Base-by-base conservation (phyloP, 2,329 filamentous ascomycete genomes). In the Claviceps spartinae region DNA sequence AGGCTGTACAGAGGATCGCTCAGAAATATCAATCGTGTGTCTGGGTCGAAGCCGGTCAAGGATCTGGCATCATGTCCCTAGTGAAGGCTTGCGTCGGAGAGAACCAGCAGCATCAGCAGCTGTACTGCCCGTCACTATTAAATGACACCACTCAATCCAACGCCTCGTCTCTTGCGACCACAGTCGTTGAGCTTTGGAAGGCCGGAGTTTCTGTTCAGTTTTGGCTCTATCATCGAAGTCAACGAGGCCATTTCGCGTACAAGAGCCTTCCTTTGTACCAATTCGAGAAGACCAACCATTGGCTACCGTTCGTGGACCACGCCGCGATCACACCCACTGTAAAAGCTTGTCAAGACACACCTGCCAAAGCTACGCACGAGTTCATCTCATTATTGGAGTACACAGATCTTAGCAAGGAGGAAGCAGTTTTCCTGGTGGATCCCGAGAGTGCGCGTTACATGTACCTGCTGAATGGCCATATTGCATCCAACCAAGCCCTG, bases 231-330 rank as follows among this genome's bases (percentile, higher is more conserved):
- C 65, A 54, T 16, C 18, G 30, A 2, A 14, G 5, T 0, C 67
- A 73, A 49, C 62, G 53, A 0, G 1, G 16, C 2, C 48, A 58
- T 0, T 57, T 63, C 26, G 38, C 47, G 0, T 54, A 49, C 0
- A 22, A 69, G 3, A 36, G 64, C 0, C 58, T 74, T 0, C 71
- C 70, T 0, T 67, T 69, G 0, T 72, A 72, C 51, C 70, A 72
- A 44, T 73, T 74, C 53, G 69, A 72, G 14, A 65, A 67, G 45
- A 47, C 58, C 0, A 50, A 58, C 0, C 70, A 72, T 48, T 72
- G 70, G 70, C 47, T 72, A 13, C 61, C 67, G 2, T 48, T 67
- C 3, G 67, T 60, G 48, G 24, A 48, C 34, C 34, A 45, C 1
- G 18, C 3, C 24, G 20, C 36, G 24, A 5, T 13, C 16, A 7